Base-by-base conservation (phyloP, 2,329 filamentous ascomycete species). In the Cladophialophora bantiana region DNA sequence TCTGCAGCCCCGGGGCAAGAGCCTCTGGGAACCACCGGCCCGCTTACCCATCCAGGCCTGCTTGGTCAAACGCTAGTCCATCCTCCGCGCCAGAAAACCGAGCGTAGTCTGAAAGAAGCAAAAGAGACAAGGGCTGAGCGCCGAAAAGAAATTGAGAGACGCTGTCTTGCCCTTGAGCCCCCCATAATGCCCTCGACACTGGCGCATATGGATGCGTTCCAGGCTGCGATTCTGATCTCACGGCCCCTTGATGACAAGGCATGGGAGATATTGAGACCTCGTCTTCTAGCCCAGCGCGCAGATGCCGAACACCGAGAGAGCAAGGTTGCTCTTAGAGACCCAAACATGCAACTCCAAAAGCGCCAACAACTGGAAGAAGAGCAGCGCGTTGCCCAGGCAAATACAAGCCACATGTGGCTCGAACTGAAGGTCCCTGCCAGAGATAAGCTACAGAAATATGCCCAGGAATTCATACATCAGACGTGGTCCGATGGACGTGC, bases 151-250 rank as follows among this genome's bases (percentile, higher is more conserved):
- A 93, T 94, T 73, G 90, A 93, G 76, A 84, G 85, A 59, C 86
- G 90, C 34, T 91, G 89, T 74, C 79, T 85, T 76, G 81, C 85
- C 56, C 83, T 94, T 57, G 78, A 88, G 36, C 90, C 90, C 32
- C 89, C 91, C 1, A 80, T 94, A 64, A 79, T 82, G 57, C 79
- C 88, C 45, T 83, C 83, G 70, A 82, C 91, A 50, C 81, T 94
- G 65, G 84, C 84, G 63, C 88, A 90, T 73, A 91, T 93, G 77
- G 85, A 90, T 55, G 88, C 90, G 1, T 94, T 93, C 76, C 87
- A 90, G 74, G 90, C 89, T 42, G 89, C 91, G 35, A 84, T 91
- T 54, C 87, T 91, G 69, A 90, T 92, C 42, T 85, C 86, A 9
- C 83, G 86, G 31, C 88, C 89, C 20, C 80, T 94, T 72, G 88